Percentiles rank a stretch among this genome's conserved stretches.
Evolutionary conservation across 495 filamentous ascomycete species (phyloP).

Genomic region (Talaromyces borbonicus): DNA sequence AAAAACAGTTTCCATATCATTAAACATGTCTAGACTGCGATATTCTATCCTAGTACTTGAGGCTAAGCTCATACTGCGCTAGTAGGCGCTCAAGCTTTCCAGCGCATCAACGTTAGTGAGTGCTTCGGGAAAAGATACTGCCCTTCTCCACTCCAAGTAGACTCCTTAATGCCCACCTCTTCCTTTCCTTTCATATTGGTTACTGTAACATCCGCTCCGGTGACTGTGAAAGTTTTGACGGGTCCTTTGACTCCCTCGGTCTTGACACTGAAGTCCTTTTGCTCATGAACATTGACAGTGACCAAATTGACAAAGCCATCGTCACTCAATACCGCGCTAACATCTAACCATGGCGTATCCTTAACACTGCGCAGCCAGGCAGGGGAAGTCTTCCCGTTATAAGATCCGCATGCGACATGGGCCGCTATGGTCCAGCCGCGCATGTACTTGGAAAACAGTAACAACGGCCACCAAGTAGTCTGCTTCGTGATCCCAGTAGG

Average conservation of each 20-base stretch:
- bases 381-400: conserved; percentile 55
- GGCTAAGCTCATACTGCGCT: not conserved
- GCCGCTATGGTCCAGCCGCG: conserved; percentile 54
- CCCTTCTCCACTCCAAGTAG: conserved; percentile 48
- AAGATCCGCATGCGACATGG: conserved; percentile 49
- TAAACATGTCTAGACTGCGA: too few species aligned
- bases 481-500: conserved; percentile 54
- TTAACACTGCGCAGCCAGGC: conserved; percentile 52
- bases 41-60: not conserved
- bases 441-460: conserved; percentile 66
- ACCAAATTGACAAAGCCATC: conserved; percentile 53
- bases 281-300: conserved; percentile 59
- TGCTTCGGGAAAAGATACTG: conserved; percentile 53
- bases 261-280: conserved; percentile 43
- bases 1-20: too few species aligned
- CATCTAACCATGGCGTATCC: conserved; percentile 63
- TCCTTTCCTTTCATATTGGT: conserved; percentile 52
- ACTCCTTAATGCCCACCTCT: conserved; percentile 50
- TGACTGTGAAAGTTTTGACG: conserved; percentile 49
- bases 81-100: conserved; percentile 34
- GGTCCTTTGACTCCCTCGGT: conserved; percentile 42
- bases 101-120: conserved; percentile 56
- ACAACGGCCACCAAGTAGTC: conserved; percentile 69
- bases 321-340: conserved; percentile 52
- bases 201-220: conserved; percentile 40